Evolutionary conservation across 495 filamentous ascomycete species (phyloP).

Genomic region (Tetracladium setigerum): DNA sequence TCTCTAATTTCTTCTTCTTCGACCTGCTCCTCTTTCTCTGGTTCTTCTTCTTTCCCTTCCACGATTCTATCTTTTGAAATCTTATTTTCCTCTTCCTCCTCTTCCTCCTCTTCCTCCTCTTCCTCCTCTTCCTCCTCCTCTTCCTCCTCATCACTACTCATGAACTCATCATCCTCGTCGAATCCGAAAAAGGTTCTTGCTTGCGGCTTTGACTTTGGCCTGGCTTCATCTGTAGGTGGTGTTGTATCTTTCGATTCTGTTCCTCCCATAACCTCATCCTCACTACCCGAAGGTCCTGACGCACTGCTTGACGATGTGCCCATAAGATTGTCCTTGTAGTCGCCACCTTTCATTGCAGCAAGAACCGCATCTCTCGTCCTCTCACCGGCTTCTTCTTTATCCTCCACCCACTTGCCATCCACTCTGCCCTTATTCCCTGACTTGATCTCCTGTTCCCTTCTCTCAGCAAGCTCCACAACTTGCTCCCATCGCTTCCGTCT

Average conservation of each 20-base stretch:
- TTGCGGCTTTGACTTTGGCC: conserved; percentile 35
- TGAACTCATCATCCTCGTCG: conserved; percentile 86
- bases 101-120: conserved; percentile 29
- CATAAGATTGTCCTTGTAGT: conserved; percentile 43
- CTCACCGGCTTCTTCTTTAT: conserved; percentile 78
- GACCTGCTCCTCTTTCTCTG: conserved; percentile 3
- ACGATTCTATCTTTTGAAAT: not conserved
- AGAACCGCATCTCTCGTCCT: conserved; percentile 78
- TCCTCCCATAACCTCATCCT: conserved; percentile 31
- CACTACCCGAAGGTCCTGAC: conserved; percentile 36
- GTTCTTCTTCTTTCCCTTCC: conserved; percentile 28
- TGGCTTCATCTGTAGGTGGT: conserved; percentile 22
- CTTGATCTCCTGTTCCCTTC: conserved; percentile 69
- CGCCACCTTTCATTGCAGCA: conserved; percentile 63
- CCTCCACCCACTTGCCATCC: conserved; percentile 89
- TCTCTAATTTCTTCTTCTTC: conserved; percentile 16
- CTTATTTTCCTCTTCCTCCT: conserved; percentile 5
- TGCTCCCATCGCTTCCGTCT: conserved; percentile 73
- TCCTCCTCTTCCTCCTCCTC: conserved; percentile 29
- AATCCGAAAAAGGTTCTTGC: conserved; percentile 67
- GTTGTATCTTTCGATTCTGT: conserved; percentile 25
- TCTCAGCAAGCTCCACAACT: conserved; percentile 75
- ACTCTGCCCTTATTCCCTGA: conserved; percentile 61
- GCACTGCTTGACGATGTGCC: conserved; percentile 31
- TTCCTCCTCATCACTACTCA: conserved; percentile 69